Conservation (phyloP, 257 asterid genomes). For the Primulina eburnea region DNA sequence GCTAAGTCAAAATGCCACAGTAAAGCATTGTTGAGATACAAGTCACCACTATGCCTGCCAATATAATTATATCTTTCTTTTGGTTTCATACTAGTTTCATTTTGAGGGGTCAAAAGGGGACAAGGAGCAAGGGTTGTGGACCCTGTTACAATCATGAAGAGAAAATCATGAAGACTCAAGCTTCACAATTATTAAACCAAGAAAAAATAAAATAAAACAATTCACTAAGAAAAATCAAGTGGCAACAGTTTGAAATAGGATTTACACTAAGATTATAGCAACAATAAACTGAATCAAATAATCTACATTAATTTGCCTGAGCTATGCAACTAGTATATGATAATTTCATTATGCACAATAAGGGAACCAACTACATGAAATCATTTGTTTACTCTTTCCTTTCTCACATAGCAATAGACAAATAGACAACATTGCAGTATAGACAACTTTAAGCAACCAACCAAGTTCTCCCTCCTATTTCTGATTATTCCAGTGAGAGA, state of each 20-base stretch:
- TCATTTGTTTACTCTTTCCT: conserved; percentile 5
- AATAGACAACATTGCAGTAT: conserved; percentile 7
- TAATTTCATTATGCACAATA: neutral
- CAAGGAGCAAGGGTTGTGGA: neutral
- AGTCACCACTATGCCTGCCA: too few species aligned
- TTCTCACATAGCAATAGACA: conserved; percentile 14
- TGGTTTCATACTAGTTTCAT: neutral
- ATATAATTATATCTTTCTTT: too few species aligned
- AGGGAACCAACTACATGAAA: conserved; percentile 14
- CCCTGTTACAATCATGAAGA: neutral
- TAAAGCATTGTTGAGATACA: neutral
- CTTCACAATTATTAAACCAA: neutral
- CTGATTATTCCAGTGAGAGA: neutral
- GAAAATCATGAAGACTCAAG: neutral
- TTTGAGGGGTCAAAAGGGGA: neutral
- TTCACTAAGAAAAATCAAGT: neutral
- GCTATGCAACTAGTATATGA: neutral
- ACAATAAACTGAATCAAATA: too few species aligned
- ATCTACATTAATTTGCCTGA: neutral
- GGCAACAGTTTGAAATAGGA: neutral
- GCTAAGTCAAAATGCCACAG: neutral
- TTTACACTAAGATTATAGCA: neutral
- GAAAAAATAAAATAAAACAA: too few species aligned
- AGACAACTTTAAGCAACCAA: neutral
- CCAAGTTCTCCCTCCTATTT: conserved; percentile 8